Percentiles rank a stretch among this genome's conserved stretches.
These are phyloP conservation scores for Aspergillus coremiiformis DNA, from an alignment of 495 filamentous ascomycete species.

Conservation along the genomic window DNA sequence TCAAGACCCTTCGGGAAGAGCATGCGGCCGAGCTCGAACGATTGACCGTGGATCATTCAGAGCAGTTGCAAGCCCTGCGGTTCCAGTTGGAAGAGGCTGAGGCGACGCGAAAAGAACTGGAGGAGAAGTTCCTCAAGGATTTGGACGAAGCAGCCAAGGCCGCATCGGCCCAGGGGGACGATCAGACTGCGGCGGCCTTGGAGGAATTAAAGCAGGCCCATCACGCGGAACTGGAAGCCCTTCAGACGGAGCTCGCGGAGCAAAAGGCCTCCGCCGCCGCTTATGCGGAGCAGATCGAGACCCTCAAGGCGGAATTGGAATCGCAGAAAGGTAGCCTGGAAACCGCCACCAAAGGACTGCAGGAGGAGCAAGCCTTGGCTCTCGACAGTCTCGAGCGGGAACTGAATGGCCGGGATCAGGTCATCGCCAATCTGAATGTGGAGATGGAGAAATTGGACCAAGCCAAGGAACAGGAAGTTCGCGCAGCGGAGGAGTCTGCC, in stretches of 20 bases:
- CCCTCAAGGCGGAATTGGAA: constrained; percentile 35
- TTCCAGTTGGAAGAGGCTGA: constrained; percentile 35
- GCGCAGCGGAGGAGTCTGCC: constrained; percentile 36
- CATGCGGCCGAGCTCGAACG: constrained; percentile 35
- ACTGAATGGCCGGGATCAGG: constrained; percentile 36
- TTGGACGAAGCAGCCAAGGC: constrained; percentile 35
- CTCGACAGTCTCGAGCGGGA: constrained; percentile 34
- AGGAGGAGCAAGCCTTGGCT: constrained; percentile 35
- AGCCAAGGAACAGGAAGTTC: constrained; percentile 36
- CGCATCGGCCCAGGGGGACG: constrained; percentile 31
- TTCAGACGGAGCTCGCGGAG: constrained; percentile 31
- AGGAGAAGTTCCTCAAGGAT: constrained; percentile 35
- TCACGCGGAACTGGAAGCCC: constrained; percentile 30
- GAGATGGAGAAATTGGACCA: constrained; percentile 35
- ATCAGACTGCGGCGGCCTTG: constrained; percentile 27
- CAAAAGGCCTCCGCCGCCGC: constrained; percentile 31
- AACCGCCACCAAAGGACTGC: constrained; percentile 17
- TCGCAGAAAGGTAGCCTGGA: constrained; percentile 27
- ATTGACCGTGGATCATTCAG: constrained; percentile 28
- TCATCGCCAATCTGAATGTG: constrained; percentile 36
- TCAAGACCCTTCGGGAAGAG: constrained; percentile 28
- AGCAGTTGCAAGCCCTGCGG: constrained; percentile 32
- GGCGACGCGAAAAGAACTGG: constrained; percentile 32
- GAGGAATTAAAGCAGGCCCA: constrained; percentile 36
- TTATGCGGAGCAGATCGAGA: constrained; percentile 33